phyloP scores from a whole-genome alignment of 1,284 basidiomycete genomes.

The Sparassis latifolia region DNA sequence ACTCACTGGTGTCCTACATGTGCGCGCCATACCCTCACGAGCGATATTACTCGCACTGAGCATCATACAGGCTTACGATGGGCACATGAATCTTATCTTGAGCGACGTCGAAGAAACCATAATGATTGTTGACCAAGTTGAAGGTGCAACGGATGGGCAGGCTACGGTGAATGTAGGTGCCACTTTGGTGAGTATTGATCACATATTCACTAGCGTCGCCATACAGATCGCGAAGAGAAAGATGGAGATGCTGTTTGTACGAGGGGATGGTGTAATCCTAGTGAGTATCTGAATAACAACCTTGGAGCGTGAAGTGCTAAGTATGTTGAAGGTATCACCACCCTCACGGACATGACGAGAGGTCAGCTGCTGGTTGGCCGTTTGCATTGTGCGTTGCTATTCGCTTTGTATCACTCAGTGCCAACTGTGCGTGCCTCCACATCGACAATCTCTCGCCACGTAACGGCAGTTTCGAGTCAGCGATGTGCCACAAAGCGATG shows the following conservation, averaged over 20 bases:
- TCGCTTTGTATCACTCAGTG: no score
- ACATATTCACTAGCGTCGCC: background rate
- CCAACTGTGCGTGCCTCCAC: no score
- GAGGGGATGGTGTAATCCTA: slow-evolving; percentile 92
- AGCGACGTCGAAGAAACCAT: slow-evolving; percentile 97
- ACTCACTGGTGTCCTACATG: slow-evolving; percentile 89
- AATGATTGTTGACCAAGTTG: slow-evolving; percentile 77
- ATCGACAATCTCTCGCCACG: no score
- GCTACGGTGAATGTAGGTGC: slow-evolving; percentile 56
- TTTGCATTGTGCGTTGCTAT: no score
- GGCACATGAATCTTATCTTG: slow-evolving; percentile 98
- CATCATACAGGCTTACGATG: slow-evolving; percentile 84
- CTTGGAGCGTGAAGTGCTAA: background rate
- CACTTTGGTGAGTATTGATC: background rate
- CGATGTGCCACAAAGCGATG: no score
- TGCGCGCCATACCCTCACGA: slow-evolving; percentile 32
- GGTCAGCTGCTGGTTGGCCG: background rate
- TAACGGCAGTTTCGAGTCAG: no score
- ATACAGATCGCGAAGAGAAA: slow-evolving; percentile 85
- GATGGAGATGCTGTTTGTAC: slow-evolving; percentile 97
- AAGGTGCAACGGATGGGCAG: slow-evolving; percentile 43
- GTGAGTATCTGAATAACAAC: slow-evolving; percentile 39
- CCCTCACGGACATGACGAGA: slow-evolving; percentile 46
- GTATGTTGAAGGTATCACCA: slow-evolving; percentile 57
- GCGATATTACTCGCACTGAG: slow-evolving; percentile 4